Evolutionary conservation across 2,329 filamentous ascomycete species (phyloP), one percentile per base, ranked within the genome.

Genomic region (Venturiaceae sp.): DNA sequence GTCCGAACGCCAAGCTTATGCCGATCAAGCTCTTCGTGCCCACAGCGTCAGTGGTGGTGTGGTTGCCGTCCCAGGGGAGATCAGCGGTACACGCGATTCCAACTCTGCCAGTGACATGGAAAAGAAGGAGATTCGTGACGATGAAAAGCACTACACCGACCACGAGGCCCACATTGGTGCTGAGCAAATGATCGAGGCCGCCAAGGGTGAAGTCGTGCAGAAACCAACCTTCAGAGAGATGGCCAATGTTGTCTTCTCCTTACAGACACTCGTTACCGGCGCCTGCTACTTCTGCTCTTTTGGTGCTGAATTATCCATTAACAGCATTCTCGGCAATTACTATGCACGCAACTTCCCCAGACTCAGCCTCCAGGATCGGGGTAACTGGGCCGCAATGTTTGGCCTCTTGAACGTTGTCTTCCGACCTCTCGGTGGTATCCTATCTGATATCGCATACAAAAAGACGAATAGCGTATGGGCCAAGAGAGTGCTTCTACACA

Each of bases 381-480:
- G 81, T 5, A 76, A 78, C 60, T 85, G 85, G 79, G 86, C 86
- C 1, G 80, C 87, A 63, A 46, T 88, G 77, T 90, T 89, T 68
- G 87, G 87, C 26, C 84, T 90, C 58, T 79, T 90, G 63, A 90
- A 90, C 74, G 72, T 88, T 57, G 69, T 84, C 57, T 85, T 83
- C 44, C 79, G 87, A 1, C 86, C 87, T 0, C 70, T 85, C 0
- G 86, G 87, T 53, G 87, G 87, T 54, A 73, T 83, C 46, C 66
- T 83, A 11, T 75, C 77, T 7, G 84, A 87, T 62, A 58, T 80
- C 26, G 71, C 82, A 30, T 86, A 84, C 71, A 71, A 71, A 23
- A 66, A 66, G 33, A 81, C 77, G 1, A 67, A 73, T 1, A 72
- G 68, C 56, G 72, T 87, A 4, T 86, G 83, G 82, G 74, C 75